Evolutionary conservation across 2,329 filamentous ascomycete genomes (phyloP).

Genomic region (Hortaea werneckii): DNA sequence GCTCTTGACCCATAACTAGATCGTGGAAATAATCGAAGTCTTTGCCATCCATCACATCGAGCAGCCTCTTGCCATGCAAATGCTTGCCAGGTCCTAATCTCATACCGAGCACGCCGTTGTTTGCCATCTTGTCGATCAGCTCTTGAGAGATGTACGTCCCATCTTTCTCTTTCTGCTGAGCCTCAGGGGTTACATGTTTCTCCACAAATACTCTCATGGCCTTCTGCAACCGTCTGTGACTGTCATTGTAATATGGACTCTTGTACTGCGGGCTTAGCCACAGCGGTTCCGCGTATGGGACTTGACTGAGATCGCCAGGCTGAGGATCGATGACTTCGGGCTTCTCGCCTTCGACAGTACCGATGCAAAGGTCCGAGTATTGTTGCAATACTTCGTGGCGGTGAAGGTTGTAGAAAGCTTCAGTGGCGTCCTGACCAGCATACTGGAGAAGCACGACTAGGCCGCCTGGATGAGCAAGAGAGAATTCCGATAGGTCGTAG

Average conservation of each 20-base stretch:
- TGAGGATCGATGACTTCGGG: slow-evolving; percentile 60
- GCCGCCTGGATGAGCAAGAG: slow-evolving; percentile 77
- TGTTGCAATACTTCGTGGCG: slow-evolving; percentile 79
- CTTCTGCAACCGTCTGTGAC: slow-evolving; percentile 57
- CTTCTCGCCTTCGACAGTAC: slow-evolving; percentile 64
- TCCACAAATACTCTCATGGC: slow-evolving; percentile 67
- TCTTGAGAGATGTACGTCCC: slow-evolving; percentile 60
- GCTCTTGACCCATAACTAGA: slow-evolving; percentile 64
- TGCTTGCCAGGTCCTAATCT: slow-evolving; percentile 74
- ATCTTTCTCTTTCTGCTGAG: slow-evolving; percentile 62
- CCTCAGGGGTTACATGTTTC: slow-evolving; percentile 60
- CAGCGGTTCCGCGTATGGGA: slow-evolving; percentile 76
- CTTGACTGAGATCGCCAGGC: slow-evolving; percentile 60
- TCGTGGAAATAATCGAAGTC: slow-evolving; percentile 87
- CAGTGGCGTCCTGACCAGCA: slow-evolving; percentile 70
- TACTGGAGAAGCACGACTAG: slow-evolving; percentile 70
- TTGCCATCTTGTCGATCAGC: slow-evolving; percentile 70
- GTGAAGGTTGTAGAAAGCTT: slow-evolving; percentile 85
- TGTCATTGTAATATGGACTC: slow-evolving; percentile 70
- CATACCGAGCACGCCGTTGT: slow-evolving; percentile 67
- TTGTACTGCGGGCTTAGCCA: slow-evolving; percentile 73
- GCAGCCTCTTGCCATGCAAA: slow-evolving; percentile 57
- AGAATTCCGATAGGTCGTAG: slow-evolving; percentile 77
- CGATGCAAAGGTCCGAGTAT: slow-evolving; percentile 65
- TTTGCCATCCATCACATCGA: slow-evolving; percentile 66